Base-by-base conservation (phyloP, 331 rosid species). In the Malus hybrid region DNA sequence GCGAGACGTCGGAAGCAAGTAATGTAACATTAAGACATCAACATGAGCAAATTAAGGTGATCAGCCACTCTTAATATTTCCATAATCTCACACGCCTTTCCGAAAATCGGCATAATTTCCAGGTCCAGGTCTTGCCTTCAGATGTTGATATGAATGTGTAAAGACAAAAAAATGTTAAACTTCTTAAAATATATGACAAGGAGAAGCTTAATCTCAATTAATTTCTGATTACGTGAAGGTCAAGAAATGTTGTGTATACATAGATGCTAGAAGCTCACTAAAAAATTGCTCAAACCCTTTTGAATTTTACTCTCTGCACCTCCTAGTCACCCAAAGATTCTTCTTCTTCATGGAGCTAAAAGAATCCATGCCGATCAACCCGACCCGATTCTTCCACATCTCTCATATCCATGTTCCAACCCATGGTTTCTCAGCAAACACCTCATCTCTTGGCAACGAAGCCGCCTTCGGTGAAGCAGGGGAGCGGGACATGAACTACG, bases 351-450 rank as follows among this genome's bases (percentile, higher is more conserved):
- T 77, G 82, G 79, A 73, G 46, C 22, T 62, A 68, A 73, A 52
- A 68, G 74, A 32, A n/a, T 44, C 76, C 18, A 10, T 77, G 15
- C 46, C 83, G 18, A 69, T 82, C 48, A 50, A 10, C 82, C 46
- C 74, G 12, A 48, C 55, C 16, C 44, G 56, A 39, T 62, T 76
- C 28, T 66, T 76, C 48, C 78, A 67, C 14, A 42, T 18, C 71
- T 53, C 69, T 75, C 72, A 69, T 6, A 55, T 63, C 57, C 74
- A 50, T 15, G 16, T 33, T 36, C 83, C 66, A 26, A 22, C 18
- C 48, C 56, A 20, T 55, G 75, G 50, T 7, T 62, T 46, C 12
- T 68, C 80, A 44, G 72, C 78, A 56, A 63, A 52, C 67, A 15
- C 75, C n/a, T 60, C 55, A 3, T 32, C 64, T 16, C 62, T 48